Evolutionary conservation across 768 basidiomycete species (phyloP).

Genomic region (Tricholoma sp.): DNA sequence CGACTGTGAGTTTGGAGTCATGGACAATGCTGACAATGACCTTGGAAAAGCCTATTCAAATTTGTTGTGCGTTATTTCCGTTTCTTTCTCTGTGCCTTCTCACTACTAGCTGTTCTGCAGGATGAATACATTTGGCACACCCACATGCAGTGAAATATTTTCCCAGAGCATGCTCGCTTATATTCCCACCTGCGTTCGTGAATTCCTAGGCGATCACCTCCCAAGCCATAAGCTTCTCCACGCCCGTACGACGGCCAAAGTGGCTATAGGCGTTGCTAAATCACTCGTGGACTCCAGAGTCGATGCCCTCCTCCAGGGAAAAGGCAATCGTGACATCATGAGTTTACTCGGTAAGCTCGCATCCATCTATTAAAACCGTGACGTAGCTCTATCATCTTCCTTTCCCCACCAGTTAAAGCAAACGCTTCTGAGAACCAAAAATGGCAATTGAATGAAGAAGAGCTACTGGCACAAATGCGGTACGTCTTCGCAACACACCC

Average conservation of each 20-base stretch:
- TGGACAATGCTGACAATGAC: conserved; percentile 31
- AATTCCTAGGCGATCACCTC: conserved; percentile 27
- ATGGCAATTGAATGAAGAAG: conserved; percentile 41
- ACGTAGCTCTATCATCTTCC: background rate
- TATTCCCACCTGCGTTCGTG: conserved; percentile 26
- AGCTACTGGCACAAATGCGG: conserved; percentile 45
- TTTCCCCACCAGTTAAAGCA: conserved; percentile 38
- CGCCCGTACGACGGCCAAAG: conserved; percentile 25
- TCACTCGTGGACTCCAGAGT: conserved; percentile 32
- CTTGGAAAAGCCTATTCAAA: conserved; percentile 32
- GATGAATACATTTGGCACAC: conserved; percentile 26
- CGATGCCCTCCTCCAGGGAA: conserved; percentile 27
- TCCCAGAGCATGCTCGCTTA: conserved; percentile 24
- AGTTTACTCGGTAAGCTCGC: conserved; percentile 34
- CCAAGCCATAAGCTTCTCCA: conserved; percentile 27
- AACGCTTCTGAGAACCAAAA: conserved; percentile 44
- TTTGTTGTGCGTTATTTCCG: conserved; percentile 26
- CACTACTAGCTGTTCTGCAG: conserved; percentile 12
- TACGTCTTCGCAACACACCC: conserved; percentile 41
- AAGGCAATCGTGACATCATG: conserved; percentile 34
- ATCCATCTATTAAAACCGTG: background rate
- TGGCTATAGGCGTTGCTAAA: conserved; percentile 29
- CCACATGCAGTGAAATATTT: conserved; percentile 26
- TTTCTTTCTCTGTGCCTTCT: background rate
- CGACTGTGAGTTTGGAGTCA: conserved; percentile 40